Evolutionary conservation across 257 asterid species (phyloP).

Genomic region (Solanum dulcamara): DNA sequence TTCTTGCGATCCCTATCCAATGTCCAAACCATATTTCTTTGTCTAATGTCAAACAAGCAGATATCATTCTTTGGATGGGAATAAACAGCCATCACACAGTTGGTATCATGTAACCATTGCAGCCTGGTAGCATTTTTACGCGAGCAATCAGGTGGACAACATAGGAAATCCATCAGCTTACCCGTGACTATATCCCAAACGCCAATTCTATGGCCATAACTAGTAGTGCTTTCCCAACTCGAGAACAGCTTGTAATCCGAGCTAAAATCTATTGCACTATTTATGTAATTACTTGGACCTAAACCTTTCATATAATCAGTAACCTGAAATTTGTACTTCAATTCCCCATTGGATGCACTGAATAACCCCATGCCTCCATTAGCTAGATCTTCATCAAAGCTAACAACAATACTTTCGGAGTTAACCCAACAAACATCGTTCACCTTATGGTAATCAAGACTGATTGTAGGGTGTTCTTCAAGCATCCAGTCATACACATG

Average conservation of each 20-base stretch:
- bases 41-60: too few relatives aligned
- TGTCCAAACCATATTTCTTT: too few relatives aligned
- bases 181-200: constrained; percentile 78
- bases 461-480: too few relatives aligned
- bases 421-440: too few relatives aligned
- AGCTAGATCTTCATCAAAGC: too few relatives aligned
- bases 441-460: too few relatives aligned
- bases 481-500: too few relatives aligned
- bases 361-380: constrained; percentile 77
- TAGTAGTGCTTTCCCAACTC: constrained; percentile 6
- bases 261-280: not conserved
- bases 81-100: constrained; percentile 57
- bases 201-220: constrained; percentile 67
- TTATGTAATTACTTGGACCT: too few relatives aligned
- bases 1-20: too few relatives aligned
- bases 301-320: constrained; percentile 39
- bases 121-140: not conserved
- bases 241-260: not conserved
- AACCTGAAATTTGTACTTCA: constrained; percentile 47
- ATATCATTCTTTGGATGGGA: constrained; percentile 70
- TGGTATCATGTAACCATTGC: not conserved
- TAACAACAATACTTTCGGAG: too few relatives aligned
- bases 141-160: not conserved
- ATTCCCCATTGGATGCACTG: constrained; percentile 41
- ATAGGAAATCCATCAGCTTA: constrained; percentile 53